Evolutionary conservation across 306 rosid genomes (phyloP).

Genomic region (Prunus dulcis): DNA sequence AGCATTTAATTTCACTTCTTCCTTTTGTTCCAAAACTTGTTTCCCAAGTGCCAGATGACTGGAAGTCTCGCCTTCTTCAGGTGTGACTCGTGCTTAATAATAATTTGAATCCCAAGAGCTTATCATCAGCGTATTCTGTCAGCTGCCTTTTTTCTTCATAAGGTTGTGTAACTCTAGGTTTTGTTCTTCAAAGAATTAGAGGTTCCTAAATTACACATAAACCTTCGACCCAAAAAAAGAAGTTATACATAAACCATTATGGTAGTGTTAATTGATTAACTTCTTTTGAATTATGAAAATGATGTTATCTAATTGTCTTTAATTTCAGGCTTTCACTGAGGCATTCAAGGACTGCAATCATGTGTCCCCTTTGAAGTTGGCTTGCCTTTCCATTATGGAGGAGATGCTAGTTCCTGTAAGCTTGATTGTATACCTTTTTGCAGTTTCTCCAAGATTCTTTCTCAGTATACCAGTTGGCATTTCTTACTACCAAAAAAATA

Average conservation of each 20-base stretch:
- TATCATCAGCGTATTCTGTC: background rate
- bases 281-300: background rate
- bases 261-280: background rate
- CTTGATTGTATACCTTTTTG: slow-evolving; percentile 13
- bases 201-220: too few species aligned
- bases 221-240: background rate
- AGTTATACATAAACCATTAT: slow-evolving; percentile 19
- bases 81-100: slow-evolving; percentile 33
- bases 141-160: background rate
- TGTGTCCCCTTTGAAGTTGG: slow-evolving; percentile 59
- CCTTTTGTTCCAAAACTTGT: slow-evolving; percentile 74
- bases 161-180: background rate
- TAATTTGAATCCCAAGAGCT: background rate
- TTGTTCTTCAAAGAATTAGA: background rate
- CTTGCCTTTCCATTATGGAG: slow-evolving; percentile 67
- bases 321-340: slow-evolving; percentile 66
- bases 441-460: too few species aligned
- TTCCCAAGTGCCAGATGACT: slow-evolving; percentile 37
- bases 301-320: background rate
- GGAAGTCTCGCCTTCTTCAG: slow-evolving; percentile 81
- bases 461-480: background rate
- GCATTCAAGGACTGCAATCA: slow-evolving; percentile 73
- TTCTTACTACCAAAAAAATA: background rate
- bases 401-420: slow-evolving; percentile 77
- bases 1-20: slow-evolving; percentile 58